Evolutionary conservation across 116 monocot genomes (phyloP).

Genomic region (Papilionanthe hybrid): DNA sequence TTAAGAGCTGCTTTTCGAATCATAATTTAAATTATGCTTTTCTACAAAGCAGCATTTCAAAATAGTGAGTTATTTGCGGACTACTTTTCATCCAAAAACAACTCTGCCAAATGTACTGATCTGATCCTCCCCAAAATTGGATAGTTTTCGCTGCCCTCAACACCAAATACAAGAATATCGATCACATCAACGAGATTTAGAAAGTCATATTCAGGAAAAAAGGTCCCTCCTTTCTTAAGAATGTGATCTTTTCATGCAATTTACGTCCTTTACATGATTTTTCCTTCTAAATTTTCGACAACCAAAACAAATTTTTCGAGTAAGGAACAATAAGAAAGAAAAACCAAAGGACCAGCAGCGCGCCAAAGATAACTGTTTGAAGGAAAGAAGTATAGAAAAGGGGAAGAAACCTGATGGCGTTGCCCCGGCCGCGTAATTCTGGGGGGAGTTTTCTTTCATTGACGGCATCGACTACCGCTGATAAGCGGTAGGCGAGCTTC

Average conservation of each 20-base stretch:
- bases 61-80: too few relatives aligned
- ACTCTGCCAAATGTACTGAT: neutral
- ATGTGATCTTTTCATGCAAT: neutral
- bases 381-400: neutral
- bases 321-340: neutral
- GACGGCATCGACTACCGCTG: constrained; percentile 68
- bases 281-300: neutral
- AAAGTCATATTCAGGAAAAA: neutral
- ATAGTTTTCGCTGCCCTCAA: neutral
- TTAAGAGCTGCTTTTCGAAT: neutral
- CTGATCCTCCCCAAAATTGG: neutral
- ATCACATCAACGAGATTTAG: neutral
- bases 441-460: constrained; percentile 83
- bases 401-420: constrained; percentile 69
- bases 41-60: neutral
- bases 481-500: constrained; percentile 52
- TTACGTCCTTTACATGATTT: neutral
- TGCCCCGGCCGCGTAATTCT: constrained; percentile 70
- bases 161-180: neutral
- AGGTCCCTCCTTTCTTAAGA: neutral
- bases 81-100: too few relatives aligned
- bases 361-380: neutral
- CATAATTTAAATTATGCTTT: neutral
- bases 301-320: neutral
- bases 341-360: neutral